Base-by-base conservation (phyloP, 2,329 filamentous ascomycete genomes). In the Curvularia verruculosa region DNA sequence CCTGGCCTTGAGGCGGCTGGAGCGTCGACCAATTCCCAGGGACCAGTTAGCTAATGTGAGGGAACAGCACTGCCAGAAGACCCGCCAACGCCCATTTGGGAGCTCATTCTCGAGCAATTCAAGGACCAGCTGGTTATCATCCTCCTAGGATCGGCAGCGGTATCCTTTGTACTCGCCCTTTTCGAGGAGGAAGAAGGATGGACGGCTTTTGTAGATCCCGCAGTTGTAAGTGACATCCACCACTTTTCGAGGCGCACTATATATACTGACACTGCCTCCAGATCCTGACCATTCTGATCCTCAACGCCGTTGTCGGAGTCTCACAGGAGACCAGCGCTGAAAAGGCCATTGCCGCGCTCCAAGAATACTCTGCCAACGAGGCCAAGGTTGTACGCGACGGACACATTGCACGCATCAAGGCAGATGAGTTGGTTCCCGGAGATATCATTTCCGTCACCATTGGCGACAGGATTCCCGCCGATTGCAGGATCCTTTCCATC, bases 311-410 rank as follows among this genome's bases (percentile, higher is more conserved):
- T 66, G 95, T 99, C 63, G 95, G 95, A 75, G 95, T 99, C 26
- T 97, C 94, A 54, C 95, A 99, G 83, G 95, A 99, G 83, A 97
- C 91, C 79, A 97, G 93, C 74, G 95, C 95, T 65, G 95, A 99
- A 78, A 97, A 98, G 81, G 95, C 95, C 49, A 99, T 99, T 75
- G 93, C 95, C 24, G 95, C 95, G 43, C 86, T 99, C 55, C 95
- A 99, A 80, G 94, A 99, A 85, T 99, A 99, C 81, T 98, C 94
- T 28, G 95, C 95, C 72, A 99, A 98, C 79, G 92, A 96, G 78
- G 94, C 95, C 68, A 99, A 94, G 75, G 94, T 96, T 51, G 78
- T 96, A 57, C 90, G 95, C 71, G 88, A 94, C 80, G 92, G 94
- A 49, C 86, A 89, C 68, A 82, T 94, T 61, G 86, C 88, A 64